Conservation (phyloP, 768 basidiomycete genomes). For the Kwoniella botswanensis region DNA sequence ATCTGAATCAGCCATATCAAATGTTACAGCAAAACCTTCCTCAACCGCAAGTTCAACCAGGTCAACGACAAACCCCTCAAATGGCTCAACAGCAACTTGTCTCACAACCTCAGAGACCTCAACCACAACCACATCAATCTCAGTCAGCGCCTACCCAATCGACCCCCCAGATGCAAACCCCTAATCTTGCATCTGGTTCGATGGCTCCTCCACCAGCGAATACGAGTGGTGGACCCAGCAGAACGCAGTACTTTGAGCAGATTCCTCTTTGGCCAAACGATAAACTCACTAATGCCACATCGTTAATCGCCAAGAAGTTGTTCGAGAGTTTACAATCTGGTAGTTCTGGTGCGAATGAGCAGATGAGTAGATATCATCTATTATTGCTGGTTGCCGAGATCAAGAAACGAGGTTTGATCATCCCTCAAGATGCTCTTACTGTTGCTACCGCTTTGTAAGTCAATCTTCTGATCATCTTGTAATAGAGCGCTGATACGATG, state of each 20-base stretch:
- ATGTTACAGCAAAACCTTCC: constrained; percentile 30
- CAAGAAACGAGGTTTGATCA: constrained; percentile 19
- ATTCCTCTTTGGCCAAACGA: constrained; percentile 21
- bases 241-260: constrained; percentile 20
- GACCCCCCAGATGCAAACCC: constrained; percentile 9
- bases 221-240: background rate
- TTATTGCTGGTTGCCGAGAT: constrained; percentile 21
- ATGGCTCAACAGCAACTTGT: constrained; percentile 12
- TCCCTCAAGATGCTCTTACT: constrained; percentile 24
- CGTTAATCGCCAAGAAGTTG: constrained; percentile 16
- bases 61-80: constrained; percentile 13
- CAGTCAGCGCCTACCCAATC: constrained; percentile 4
- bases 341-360: constrained; percentile 8
- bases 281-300: constrained; percentile 14
- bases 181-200: constrained; percentile 2
- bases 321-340: constrained; percentile 15
- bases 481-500: too few relatives aligned
- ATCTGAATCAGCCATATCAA: constrained; percentile 19
- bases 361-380: constrained; percentile 25
- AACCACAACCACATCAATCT: constrained; percentile 8
- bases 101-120: constrained; percentile 5
- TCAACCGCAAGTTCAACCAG: constrained; percentile 17
- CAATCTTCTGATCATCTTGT: background rate
- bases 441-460: constrained; percentile 27
- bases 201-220: constrained; percentile 14